These are phyloP conservation scores for Neopestalotiopsis clavispora DNA, from an alignment of 2,329 filamentous ascomycete species.

Conservation along the genomic window DNA sequence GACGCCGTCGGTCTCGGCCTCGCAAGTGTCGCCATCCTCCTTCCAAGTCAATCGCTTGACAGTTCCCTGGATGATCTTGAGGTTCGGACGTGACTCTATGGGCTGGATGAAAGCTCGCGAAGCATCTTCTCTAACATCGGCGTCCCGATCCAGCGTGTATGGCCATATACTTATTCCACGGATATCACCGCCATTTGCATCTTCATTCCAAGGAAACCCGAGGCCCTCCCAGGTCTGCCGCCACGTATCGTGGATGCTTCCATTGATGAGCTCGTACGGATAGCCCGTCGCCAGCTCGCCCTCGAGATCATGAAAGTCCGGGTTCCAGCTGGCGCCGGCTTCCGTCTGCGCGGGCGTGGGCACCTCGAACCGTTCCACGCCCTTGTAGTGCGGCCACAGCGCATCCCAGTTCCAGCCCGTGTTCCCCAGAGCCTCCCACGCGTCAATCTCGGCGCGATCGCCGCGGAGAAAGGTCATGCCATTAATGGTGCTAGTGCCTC, in stretches of 20 bases:
- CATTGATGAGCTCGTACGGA: slow-evolving; percentile 38
- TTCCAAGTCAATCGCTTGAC: slow-evolving; percentile 38
- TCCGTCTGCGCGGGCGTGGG: slow-evolving; percentile 39
- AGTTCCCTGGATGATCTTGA: slow-evolving; percentile 44
- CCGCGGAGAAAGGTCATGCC: slow-evolving; percentile 53
- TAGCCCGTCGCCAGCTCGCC: slow-evolving; percentile 45
- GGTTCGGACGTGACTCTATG: slow-evolving; percentile 41
- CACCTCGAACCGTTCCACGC: slow-evolving; percentile 41
- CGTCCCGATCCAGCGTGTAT: slow-evolving; percentile 42
- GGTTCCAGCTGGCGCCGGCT: slow-evolving; percentile 40
- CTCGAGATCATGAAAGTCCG: slow-evolving; percentile 38
- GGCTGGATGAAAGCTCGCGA: slow-evolving; percentile 48
- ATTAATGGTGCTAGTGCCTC: slow-evolving; percentile 46
- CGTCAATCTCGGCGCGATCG: slow-evolving; percentile 45
- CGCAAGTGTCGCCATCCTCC: slow-evolving; percentile 14
- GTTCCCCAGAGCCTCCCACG: slow-evolving; percentile 49
- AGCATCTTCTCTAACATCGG: slow-evolving; percentile 44
- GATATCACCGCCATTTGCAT: slow-evolving; percentile 44
- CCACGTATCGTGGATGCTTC: slow-evolving; percentile 33
- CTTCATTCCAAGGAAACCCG: slow-evolving; percentile 38
- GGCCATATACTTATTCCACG: slow-evolving; percentile 44
- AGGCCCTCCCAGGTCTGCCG: slow-evolving; percentile 39
- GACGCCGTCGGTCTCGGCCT: slow-evolving; percentile 36
- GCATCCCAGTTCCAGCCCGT: slow-evolving; percentile 49
- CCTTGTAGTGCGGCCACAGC: slow-evolving; percentile 52